Base-by-base conservation (phyloP, 345 rosid species). In the Populus ilicifolia region DNA sequence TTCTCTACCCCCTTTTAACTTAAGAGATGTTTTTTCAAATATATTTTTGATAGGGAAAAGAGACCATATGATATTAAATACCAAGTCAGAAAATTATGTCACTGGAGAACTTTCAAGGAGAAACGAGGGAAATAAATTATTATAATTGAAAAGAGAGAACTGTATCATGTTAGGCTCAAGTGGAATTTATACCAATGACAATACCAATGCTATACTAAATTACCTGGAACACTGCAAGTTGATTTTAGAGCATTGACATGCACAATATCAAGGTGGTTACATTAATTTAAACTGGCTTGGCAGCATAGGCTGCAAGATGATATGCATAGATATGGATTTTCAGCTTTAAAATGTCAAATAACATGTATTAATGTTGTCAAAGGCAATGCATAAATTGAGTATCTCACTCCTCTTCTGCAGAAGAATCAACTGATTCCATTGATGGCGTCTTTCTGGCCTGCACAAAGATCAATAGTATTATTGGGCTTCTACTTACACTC, bases 391-490 rank as follows among this genome's bases (percentile, higher is more conserved):
- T 27, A 35, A 61, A 69, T 77, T 68, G 62, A 82, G 65, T 66
- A 82, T 80, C 99, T 89, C 89, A 96, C 99, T 96, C 99, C 75
- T 96, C 98, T 88, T 93, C 99, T 61, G 97, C 97, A 48, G 98
- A 91, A 83, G 93, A 96, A 88, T 92, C 98, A 84, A 96, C 89
- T 3, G 98, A 96, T 70, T 94, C 98, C 86, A 87, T 81, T 63
- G 97, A 92, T 1, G 93, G 90, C 72, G 91, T 86, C 91, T 96
- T 96, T 80, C 94, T 88, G 46, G 83, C 90, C 99, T 96, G 97
- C 29, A 76, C 67, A 64, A 69, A 81, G 74, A 59, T 56, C 59
- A 73, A 73, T 21, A 70, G 79, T 70, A 35, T 72, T 33, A 74
- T 76, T 69, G 72, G 63, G 71, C 46, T 70, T 48, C 30, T 33